Evolutionary conservation across 495 filamentous ascomycete species (phyloP).

Genomic region (Astrocystis sublimbata): DNA sequence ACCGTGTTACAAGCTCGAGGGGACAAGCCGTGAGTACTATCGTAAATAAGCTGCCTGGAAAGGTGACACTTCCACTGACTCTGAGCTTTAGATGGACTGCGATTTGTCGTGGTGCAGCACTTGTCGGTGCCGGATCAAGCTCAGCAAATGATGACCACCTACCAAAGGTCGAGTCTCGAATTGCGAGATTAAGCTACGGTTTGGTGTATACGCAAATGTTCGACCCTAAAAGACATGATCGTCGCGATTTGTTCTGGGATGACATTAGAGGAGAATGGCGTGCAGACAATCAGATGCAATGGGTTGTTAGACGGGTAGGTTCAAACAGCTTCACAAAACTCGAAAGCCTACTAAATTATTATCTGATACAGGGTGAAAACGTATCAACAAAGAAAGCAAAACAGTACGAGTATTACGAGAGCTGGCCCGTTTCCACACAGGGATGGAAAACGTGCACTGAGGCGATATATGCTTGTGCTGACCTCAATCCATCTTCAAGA

Average conservation of each 20-base stretch:
- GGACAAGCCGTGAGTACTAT: background rate
- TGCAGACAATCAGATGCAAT: background rate
- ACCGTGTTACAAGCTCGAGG: background rate
- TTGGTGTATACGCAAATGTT: background rate
- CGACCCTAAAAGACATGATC: background rate
- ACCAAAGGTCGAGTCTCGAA: background rate
- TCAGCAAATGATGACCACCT: background rate
- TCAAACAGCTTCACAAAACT: background rate
- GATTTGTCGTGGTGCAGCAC: constrained; percentile 6
- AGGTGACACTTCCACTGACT: background rate
- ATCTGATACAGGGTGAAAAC: background rate
- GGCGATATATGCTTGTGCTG: background rate
- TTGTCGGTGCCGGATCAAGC: background rate
- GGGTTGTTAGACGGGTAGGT: constrained; percentile 5
- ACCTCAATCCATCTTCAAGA: background rate
- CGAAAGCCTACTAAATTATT: background rate
- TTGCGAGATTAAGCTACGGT: background rate
- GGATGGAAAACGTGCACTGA: background rate
- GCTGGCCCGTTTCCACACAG: background rate
- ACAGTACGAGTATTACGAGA: background rate
- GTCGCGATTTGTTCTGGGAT: background rate
- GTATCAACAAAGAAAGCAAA: background rate
- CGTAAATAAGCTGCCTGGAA: too few relatives aligned
- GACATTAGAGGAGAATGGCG: background rate
- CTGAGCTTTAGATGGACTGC: background rate